These are phyloP conservation scores for Leishmania tarentolae DNA, from an alignment of 208 protist genomes.

Conservation along the genomic window DNA sequence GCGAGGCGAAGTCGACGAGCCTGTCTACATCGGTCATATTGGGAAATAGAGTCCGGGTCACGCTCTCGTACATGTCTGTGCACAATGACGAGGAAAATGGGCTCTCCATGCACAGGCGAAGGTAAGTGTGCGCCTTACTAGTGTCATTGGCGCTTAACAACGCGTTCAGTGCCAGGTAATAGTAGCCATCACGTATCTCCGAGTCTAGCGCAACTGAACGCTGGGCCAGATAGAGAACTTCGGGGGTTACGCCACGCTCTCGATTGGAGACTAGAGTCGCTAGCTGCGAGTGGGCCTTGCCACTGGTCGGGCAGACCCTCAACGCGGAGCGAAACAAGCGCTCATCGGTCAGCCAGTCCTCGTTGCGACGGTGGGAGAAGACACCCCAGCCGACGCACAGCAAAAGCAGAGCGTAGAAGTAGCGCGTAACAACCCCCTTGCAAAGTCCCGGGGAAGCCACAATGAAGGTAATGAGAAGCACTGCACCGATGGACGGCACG, in stretches of 20 bases:
- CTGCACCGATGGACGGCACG: constrained; percentile 46
- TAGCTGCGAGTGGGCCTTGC: constrained; percentile 42
- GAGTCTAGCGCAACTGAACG: constrained; percentile 38
- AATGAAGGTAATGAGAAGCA: constrained; percentile 31
- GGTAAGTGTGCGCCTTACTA: constrained; percentile 29
- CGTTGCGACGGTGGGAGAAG: constrained; percentile 42
- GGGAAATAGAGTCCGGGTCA: constrained; percentile 34
- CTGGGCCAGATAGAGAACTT: constrained; percentile 33
- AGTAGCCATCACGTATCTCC: constrained; percentile 40
- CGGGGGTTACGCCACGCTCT: constrained; percentile 21
- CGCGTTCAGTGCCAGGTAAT: constrained; percentile 45
- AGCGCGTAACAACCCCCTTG: constrained; percentile 1
- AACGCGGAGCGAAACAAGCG: constrained; percentile 50
- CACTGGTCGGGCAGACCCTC: constrained; percentile 53
- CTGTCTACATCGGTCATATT: constrained; percentile 42
- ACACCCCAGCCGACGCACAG: constrained; percentile 40
- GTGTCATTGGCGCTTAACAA: constrained; percentile 30
- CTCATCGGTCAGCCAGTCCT: constrained; percentile 49
- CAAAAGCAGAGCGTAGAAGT: constrained; percentile 30
- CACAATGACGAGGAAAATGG: constrained; percentile 36
- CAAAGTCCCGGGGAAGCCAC: constrained; percentile 21
- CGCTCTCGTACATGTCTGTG: constrained; percentile 22
- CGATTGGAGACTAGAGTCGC: constrained; percentile 24
- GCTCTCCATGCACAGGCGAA: constrained; percentile 40
- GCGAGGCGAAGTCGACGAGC: constrained; percentile 39